These are phyloP conservation scores for Aspergillus bertholletiae DNA, from an alignment of 495 filamentous ascomycete genomes.

Conservation along the genomic window DNA sequence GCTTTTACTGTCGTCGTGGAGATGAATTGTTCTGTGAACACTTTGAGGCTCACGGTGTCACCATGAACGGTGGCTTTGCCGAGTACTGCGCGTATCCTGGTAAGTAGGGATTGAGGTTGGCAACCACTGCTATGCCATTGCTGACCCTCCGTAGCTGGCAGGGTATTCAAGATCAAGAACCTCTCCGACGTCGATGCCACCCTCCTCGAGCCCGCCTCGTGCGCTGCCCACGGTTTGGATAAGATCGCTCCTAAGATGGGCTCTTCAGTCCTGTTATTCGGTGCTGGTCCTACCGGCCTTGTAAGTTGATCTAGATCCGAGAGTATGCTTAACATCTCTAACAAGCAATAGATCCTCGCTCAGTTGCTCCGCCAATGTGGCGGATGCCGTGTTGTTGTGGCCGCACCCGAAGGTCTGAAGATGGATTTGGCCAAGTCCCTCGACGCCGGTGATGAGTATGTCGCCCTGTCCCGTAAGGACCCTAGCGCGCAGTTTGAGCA, in stretches of 20 bases:
- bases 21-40: slow-evolving; percentile 67
- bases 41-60: slow-evolving; percentile 63
- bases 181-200: slow-evolving; percentile 69
- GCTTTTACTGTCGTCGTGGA: slow-evolving; percentile 71
- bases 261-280: slow-evolving; percentile 62
- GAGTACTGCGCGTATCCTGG: slow-evolving; percentile 57
- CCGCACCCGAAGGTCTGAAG: slow-evolving; percentile 63
- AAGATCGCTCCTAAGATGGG: slow-evolving; percentile 68
- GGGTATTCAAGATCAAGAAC: slow-evolving; percentile 69
- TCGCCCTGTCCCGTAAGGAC: slow-evolving; percentile 56
- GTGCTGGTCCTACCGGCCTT: slow-evolving; percentile 65
- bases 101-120: slow-evolving; percentile 4
- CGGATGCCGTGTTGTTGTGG: slow-evolving; percentile 62
- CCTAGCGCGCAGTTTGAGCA: slow-evolving; percentile 54
- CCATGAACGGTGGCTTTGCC: slow-evolving; percentile 65
- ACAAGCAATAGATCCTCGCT: slow-evolving; percentile 37
- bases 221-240: slow-evolving; percentile 67
- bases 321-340: neutral
- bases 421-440: slow-evolving; percentile 66
- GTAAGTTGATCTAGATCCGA: slow-evolving; percentile 19
- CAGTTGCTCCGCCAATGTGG: slow-evolving; percentile 63
- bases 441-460: slow-evolving; percentile 62
- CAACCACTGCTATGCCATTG: neutral
- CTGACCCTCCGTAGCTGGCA: slow-evolving; percentile 47
- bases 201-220: slow-evolving; percentile 68